phyloP scores from a whole-genome alignment of 2,329 filamentous ascomycete genomes.

The Fusarium sambucinum region DNA sequence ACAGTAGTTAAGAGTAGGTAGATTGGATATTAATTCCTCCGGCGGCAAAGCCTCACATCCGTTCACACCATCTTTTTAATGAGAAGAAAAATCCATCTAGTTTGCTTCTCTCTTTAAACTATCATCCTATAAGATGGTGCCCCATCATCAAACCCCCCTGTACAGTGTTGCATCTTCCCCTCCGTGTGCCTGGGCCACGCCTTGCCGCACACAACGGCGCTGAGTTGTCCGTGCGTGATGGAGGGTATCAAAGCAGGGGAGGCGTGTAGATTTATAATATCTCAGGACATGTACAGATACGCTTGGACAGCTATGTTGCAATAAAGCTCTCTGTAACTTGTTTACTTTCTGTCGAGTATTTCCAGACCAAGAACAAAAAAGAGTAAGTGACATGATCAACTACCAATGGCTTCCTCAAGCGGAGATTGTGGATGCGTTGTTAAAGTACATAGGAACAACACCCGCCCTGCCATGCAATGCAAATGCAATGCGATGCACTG shows the following conservation, averaged over 20 bases:
- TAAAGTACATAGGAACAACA: conserved; percentile 21
- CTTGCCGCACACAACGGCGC: conserved; percentile 40
- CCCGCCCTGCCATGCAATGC: conserved; percentile 41
- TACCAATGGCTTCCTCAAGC: conserved; percentile 25
- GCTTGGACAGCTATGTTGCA: conserved; percentile 36
- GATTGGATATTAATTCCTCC: conserved; percentile 22
- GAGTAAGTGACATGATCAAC: conserved; percentile 4
- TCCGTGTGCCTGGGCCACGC: conserved; percentile 44
- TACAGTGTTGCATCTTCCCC: conserved; percentile 35
- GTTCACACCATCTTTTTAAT: conserved; percentile 35
- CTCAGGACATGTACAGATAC: conserved; percentile 35
- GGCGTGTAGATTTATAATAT: conserved; percentile 30
- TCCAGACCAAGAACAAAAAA: conserved; percentile 2
- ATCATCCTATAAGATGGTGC: conserved; percentile 56
- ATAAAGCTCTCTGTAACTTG: conserved; percentile 16
- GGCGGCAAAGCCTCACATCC: conserved; percentile 24
- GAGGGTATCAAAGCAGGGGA: conserved; percentile 44
- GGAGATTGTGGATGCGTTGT: conserved; percentile 31
- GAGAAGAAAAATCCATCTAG: conserved; percentile 22
- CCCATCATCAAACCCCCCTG: conserved; percentile 57
- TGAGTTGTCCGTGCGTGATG: conserved; percentile 53
- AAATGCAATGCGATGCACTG: conserved; percentile 38
- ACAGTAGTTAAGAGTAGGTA: conserved; percentile 6
- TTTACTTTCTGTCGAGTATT: conserved; percentile 16
- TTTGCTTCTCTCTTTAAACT: conserved; percentile 33